Base-by-base conservation (phyloP, 148 eudicot species). In the Chenopodium formosanum region DNA sequence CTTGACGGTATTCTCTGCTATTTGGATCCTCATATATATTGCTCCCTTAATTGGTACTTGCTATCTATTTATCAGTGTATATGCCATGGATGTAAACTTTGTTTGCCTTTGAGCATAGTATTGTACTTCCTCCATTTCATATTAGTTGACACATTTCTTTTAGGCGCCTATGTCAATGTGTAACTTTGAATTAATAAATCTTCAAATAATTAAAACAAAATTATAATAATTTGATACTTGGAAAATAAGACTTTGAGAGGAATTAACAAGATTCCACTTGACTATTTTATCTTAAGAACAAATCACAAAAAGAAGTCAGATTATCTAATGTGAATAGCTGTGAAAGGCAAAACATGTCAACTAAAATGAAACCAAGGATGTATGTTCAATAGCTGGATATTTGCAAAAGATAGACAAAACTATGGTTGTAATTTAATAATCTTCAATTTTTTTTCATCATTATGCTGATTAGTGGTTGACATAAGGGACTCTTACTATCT, bases 1-100 rank as follows among this genome's bases (percentile, higher is more conserved):
- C 79, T 76, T 69, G n/a, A 17, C 34, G 88, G 85, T 86, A 86
- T 65, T 50, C 29, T 65, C 60, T 66, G 12, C 56, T 32, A 27
- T 64, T 50, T 4, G 53, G 27, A 64, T 65, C 19, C 44, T 13
- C 34, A 2, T 70, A 22, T 13, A 31, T 50, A 10, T 74, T 81
- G 23, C 32, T 65, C 19, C 10, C 25, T 62, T 62, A 5, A 9
- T 62, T 62, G 14, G 62, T 56, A 17, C 19, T 56, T 56, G 19
- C 62, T 13, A 12, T 17, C 62, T 56, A 17, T 12, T 56, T 22
- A 1, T 20, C 65, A 20, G 23, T 20, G 22, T 9, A 1, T 62
- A 1, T 13, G 23, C 16, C 60, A 56, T 62, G 25, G 65, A 62
- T 62, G 25, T 62, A 17, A 20, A 44, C n/a, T n/a, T 0, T 44